Evolutionary conservation across 768 basidiomycete species (phyloP), one percentile per base, ranked within the genome.

Genomic region (Lactarius hatsudake): DNA sequence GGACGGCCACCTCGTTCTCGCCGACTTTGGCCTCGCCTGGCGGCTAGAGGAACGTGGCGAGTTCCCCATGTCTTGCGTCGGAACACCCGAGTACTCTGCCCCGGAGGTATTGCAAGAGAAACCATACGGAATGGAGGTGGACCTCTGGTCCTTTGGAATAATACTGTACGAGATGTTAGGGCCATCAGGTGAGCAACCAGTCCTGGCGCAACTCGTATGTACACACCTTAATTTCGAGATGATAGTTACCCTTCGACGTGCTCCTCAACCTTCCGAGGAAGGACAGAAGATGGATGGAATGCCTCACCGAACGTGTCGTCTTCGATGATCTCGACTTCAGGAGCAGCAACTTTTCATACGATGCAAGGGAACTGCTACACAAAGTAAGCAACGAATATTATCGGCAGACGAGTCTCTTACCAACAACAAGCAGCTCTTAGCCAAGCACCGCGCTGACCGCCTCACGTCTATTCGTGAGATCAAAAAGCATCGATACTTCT

Each of bases 61-160:
- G n/a, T 43, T 23, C 28, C 55, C 43, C 15, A 28, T 28, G 10
- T 36, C 43, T 12, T 26, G 34, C 7, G 59, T 48, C 23, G 64
- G 68, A 12, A 69, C 64, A 15, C 68, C 68, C 18, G 59, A 51
- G 12, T 66, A 66, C 42, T 59, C 36, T 23, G 57, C 64, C 0
- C 68, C 68, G 10, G 68, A 69, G 51, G 57, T 69, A 40, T 45
- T 66, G 34, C 61, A 48, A 3, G 56, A 42, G 36, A 53, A 34
- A 51, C 15, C 55, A 13, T 66, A 69, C 45, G 51, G 57, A n/a
- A 48, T 69, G 45, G 68, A 59, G 30, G 95, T 98, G 73, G 97
- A 99, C 74, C 85, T 99, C 42, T 99, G 97, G 97, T 95, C 96
- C 1, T 84, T 99, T 5, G 96, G 97, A 28, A 90, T 97, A 42